Percentiles rank a stretch among this genome's conserved stretches.
Conservation (phyloP, 1,284 basidiomycete species). For the Ustilago tritici region DNA sequence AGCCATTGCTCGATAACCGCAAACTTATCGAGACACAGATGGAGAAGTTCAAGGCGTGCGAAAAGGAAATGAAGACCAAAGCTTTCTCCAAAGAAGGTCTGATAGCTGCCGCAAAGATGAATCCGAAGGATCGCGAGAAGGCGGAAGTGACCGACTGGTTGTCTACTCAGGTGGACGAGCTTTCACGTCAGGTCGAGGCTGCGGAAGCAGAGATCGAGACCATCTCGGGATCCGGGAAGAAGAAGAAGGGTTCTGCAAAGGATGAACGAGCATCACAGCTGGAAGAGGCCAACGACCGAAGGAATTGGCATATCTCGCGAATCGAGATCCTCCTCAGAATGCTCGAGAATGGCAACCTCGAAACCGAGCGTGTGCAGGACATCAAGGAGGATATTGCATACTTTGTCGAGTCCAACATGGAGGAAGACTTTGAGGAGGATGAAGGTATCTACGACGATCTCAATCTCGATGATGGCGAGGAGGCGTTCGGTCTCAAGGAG, state of each 20-base stretch:
- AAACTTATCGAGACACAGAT: constrained; percentile 99
- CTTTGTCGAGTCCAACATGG: constrained; percentile 95
- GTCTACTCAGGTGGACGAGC: constrained; percentile 79
- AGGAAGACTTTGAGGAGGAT: constrained; percentile 97
- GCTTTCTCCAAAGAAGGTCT: constrained; percentile 99
- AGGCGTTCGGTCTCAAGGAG: constrained; percentile 70
- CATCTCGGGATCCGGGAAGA: constrained; percentile 82
- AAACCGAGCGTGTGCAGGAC: constrained; percentile 81
- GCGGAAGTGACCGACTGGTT: constrained; percentile 80
- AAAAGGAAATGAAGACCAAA: constrained; percentile 99
- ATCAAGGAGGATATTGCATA: constrained; percentile 96
- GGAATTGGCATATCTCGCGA: constrained; percentile 93
- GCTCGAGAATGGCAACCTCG: constrained; percentile 91
- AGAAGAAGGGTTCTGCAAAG: constrained; percentile 75
- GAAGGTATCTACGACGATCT: constrained; percentile 98
- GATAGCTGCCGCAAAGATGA: constrained; percentile 91
- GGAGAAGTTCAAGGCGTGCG: constrained; percentile 99
- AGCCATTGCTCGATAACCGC: constrained; percentile 88
- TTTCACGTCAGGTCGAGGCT: constrained; percentile 90
- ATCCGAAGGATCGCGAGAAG: constrained; percentile 97
- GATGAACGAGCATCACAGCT: constrained; percentile 83
- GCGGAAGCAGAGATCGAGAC: constrained; percentile 96
- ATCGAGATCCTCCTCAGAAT: constrained; percentile 93
- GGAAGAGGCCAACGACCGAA: constrained; percentile 89
- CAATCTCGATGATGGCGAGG: constrained; percentile 93